Percentiles rank a stretch among this genome's conserved stretches.
phyloP scores from a whole-genome alignment of 2,329 filamentous ascomycete species.

The Chrysoporthe deuterocubensis region DNA sequence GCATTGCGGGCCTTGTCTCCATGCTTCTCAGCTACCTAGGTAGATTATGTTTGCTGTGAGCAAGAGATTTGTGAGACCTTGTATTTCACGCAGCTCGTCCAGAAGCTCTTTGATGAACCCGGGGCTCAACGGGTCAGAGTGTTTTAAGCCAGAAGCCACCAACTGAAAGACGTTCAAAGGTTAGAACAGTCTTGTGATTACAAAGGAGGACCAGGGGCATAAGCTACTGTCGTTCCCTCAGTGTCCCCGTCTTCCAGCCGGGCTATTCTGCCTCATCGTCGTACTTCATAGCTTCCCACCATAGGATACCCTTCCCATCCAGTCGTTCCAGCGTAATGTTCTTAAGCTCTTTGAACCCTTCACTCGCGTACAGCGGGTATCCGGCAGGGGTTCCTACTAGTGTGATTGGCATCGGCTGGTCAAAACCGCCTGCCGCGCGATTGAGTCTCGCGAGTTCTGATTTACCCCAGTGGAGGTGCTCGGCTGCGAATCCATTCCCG shows the following conservation, averaged over 20 bases:
- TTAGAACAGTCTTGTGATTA: neutral
- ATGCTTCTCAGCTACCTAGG: too few relatives aligned
- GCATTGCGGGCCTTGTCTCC: too few relatives aligned
- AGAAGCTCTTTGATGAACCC: neutral
- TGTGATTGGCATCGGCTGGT: conserved; percentile 14
- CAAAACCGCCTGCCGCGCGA: neutral
- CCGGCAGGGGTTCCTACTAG: conserved; percentile 25
- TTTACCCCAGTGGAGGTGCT: conserved; percentile 23
- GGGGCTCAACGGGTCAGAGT: neutral
- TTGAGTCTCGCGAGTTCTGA: conserved; percentile 14
- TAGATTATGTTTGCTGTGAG: too few relatives aligned
- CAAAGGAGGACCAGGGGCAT: neutral
- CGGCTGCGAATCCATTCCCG: conserved; percentile 22
- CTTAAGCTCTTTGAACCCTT: conserved; percentile 18
- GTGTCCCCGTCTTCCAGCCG: neutral
- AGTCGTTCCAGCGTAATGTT: conserved; percentile 22
- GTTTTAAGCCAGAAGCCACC: neutral
- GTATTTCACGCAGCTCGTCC: neutral
- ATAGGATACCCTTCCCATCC: conserved; percentile 17
- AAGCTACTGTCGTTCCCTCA: neutral
- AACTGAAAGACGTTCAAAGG: neutral
- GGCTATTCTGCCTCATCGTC: neutral
- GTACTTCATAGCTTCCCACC: conserved; percentile 21
- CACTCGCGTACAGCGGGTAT: conserved; percentile 21
- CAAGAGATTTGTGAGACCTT: neutral